Conservation (phyloP, 2,329 filamentous ascomycete genomes). For the Huntiella moniliformis region DNA sequence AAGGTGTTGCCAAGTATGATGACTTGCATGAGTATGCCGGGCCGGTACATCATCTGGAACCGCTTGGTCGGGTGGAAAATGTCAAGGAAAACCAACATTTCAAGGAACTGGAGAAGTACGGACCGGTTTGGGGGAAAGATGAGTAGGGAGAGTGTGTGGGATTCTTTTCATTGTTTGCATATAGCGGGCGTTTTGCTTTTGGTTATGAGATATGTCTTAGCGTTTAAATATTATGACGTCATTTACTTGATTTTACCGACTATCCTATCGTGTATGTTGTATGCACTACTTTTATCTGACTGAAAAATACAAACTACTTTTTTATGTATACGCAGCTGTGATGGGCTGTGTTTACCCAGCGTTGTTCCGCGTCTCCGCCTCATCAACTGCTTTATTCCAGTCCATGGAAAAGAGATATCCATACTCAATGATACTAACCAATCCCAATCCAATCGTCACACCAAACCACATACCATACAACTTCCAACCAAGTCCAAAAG, state of each 20-base stretch:
- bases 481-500: slow-evolving; percentile 60
- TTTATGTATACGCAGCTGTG: background rate
- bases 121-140: background rate
- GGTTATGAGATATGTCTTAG: too few species aligned
- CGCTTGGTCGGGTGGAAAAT: slow-evolving; percentile 14
- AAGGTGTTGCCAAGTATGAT: slow-evolving; percentile 15
- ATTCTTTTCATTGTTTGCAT: too few species aligned
- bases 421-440: slow-evolving; percentile 38
- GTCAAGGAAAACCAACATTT: slow-evolving; percentile 22
- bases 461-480: slow-evolving; percentile 68
- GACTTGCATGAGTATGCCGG: slow-evolving; percentile 21
- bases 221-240: background rate
- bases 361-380: slow-evolving; percentile 33
- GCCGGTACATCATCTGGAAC: slow-evolving; percentile 5
- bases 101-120: slow-evolving; percentile 24
- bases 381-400: slow-evolving; percentile 33
- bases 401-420: slow-evolving; percentile 31
- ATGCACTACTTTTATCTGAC: too few species aligned
- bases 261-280: too few species aligned
- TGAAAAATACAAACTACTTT: background rate
- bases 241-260: background rate
- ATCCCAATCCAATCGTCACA: slow-evolving; percentile 49
- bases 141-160: background rate
- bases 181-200: too few species aligned
- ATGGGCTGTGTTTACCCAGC: slow-evolving; percentile 19